Base-by-base conservation (phyloP, 768 basidiomycete species). In the Tephrocybe rancida region DNA sequence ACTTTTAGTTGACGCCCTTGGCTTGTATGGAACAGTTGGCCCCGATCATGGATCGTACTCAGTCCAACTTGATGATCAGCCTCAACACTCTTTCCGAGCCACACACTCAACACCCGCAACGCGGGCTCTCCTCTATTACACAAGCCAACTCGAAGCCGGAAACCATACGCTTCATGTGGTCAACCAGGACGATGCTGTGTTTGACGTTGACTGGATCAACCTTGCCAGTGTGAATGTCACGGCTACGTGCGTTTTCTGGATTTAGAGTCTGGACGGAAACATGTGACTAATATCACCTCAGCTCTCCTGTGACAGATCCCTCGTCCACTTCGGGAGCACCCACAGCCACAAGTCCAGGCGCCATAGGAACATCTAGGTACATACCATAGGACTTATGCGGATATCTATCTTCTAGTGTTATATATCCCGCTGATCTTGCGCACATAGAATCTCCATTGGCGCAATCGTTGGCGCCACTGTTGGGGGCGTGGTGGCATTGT, bases 31-130 rank as follows among this genome's bases (percentile, higher is more conserved):
- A 42, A 39, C 52, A 1, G 22, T 43, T 25, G 52, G 52, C 18
- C 52, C 52, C 8, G 37, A 54, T 21, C 37, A 54, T 22, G 53
- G 53, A 44, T 11, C 2, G 19, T 55, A 55, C 37, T 34, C 53
- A 35, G 41, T 54, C 9, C 47, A 49, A 35, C 34, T 54, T 11
- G 42, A 54, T n/a, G 53, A 49, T 37, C 39, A 54, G 16, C 25
- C 29, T 29, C 34, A 24, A 0, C 39, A 54, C 30, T 2, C 18
- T 5, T 49, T 29, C 32, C 26, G 14, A 14, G 54, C 48, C 3
- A 14, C 21, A 14, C 35, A 41, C 22, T 26, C 25, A 10, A 49
- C 42, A 5, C 30, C 22, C n/a, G 41, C 39, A 16, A 21, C 22
- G 7, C 53, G 49, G 32, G 42, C 43, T 16, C 16, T 38, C 8